Percentiles rank a stretch among this genome's conserved stretches.
These are phyloP conservation scores for Shiraia bambusicola DNA, from an alignment of 2,329 filamentous ascomycete species.

Conservation along the genomic window DNA sequence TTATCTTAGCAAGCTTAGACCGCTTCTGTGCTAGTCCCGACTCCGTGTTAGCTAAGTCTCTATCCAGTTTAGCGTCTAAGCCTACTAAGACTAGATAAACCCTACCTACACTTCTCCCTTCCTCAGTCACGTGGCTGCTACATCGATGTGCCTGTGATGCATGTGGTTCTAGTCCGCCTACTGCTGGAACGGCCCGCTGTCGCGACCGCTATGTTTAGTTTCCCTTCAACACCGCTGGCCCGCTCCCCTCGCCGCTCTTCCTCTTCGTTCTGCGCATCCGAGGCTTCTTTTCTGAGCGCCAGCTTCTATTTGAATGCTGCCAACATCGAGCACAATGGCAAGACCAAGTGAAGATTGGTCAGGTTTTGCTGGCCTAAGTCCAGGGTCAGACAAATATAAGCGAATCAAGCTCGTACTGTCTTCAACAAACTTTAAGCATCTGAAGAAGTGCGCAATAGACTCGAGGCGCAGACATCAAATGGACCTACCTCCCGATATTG, in stretches of 20 bases:
- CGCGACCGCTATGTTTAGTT: constrained; percentile 12
- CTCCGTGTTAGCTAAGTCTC: constrained; percentile 3
- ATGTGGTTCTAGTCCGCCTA: constrained; percentile 3
- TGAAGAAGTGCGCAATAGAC: constrained; percentile 12
- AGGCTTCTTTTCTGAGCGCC: constrained; percentile 10
- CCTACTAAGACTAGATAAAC: constrained; percentile 4
- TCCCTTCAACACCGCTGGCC: constrained; percentile 9
- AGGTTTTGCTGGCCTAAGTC: constrained; percentile 9
- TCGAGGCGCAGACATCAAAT: constrained; percentile 4
- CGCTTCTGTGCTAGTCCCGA: constrained; percentile 9
- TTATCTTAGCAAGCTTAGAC: too few relatives aligned
- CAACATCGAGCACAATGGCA: constrained; percentile 15
- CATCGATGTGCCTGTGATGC: constrained; percentile 7
- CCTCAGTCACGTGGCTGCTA: constrained; percentile 5
- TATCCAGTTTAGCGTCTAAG: not conserved
- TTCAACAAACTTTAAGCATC: constrained; percentile 15
- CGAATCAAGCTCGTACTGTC: constrained; percentile 13
- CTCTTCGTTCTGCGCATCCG: constrained; percentile 10
- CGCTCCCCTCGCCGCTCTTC: constrained; percentile 14
- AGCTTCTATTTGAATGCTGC: constrained; percentile 15
- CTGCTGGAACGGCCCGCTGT: constrained; percentile 7
- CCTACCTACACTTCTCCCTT: constrained; percentile 7
- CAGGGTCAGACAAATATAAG: constrained; percentile 14
- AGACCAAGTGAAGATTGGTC: constrained; percentile 15
- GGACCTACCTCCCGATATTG: constrained; percentile 23